Conservation (phyloP, 805 yeast species). For the Kuraishia floccosa region DNA sequence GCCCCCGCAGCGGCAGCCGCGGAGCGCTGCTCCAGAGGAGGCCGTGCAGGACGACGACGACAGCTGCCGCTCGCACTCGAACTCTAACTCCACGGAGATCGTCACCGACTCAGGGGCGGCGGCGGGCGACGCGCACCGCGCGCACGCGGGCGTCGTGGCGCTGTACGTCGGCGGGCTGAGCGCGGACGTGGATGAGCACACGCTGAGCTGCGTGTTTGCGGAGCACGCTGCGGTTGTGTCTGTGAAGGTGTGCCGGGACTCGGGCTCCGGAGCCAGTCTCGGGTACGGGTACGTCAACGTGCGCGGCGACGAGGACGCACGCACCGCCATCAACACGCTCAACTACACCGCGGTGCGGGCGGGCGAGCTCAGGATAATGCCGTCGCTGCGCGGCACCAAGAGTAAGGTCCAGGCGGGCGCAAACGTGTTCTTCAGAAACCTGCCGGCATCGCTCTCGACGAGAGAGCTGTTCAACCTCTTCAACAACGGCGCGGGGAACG, state of each 20-base stretch:
- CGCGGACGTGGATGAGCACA: neutral
- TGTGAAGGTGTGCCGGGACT: conserved; percentile 49
- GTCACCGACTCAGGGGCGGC: too few relatives aligned
- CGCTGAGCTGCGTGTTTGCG: neutral
- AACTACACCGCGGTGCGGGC: conserved; percentile 31
- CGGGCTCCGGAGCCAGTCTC: conserved; percentile 40
- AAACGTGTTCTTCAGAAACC: conserved; percentile 36
- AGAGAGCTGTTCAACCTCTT: conserved; percentile 16
- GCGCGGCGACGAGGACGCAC: conserved; percentile 35
- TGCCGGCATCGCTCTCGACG: conserved; percentile 23
- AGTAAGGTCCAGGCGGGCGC: conserved; percentile 32
- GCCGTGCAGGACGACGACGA: too few relatives aligned
- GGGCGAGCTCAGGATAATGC: conserved; percentile 44
- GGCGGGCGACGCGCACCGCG: too few relatives aligned
- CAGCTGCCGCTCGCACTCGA: too few relatives aligned
- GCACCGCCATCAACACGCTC: conserved; percentile 41
- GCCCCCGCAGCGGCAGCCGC: too few relatives aligned
- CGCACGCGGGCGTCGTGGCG: too few relatives aligned
- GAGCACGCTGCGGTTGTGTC: conserved; percentile 14
- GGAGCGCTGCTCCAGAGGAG: too few relatives aligned
- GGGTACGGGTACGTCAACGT: conserved; percentile 72
- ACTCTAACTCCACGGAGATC: too few relatives aligned
- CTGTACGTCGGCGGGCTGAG: neutral
- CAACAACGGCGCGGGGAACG: conserved; percentile 11
- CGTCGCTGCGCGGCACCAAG: conserved; percentile 31